Evolutionary conservation across 352 stramenopile species (phyloP), one percentile per base, ranked within the genome.

Genomic region (Globisporangium paroecandrum): DNA sequence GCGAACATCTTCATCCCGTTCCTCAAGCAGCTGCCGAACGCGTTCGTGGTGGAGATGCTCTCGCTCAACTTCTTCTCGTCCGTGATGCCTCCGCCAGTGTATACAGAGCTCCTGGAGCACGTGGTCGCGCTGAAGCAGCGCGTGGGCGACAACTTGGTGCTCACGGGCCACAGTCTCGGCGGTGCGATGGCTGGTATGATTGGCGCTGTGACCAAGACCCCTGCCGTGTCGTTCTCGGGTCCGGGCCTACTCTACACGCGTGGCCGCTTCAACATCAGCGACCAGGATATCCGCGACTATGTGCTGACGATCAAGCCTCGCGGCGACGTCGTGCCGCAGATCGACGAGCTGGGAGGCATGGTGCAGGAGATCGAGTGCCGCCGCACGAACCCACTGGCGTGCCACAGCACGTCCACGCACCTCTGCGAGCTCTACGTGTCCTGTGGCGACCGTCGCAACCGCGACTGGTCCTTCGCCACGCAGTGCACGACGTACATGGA

Each of bases 331-430:
- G 87, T 96, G 47, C 89, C 89, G 20, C 77, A 89, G 66, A 86
- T 94, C 27, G 87, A 96, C 69, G 79, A 89, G 64, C 75, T 96
- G 7, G 86, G 76, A 36, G 89, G 89, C 4, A 89, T 96, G 81
- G 83, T 96, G n/a, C 89, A 96, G 68, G 87, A 96, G 71, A 94
- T 95, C 56, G 82, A 94, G 67, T 96, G 89, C 64, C 87, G 85
- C 25, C 74, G 82, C 55, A 76, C 77, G 34, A 94, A 93, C 68
- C 85, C 85, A 13, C 77, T 96, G 24, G 85, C 80, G 10, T 96
- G 88, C 71, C 88, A 96, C 74, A 92, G 86, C 71, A 94, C 86
- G 13, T 70, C 87, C 56, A 94, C 88, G 2, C 88, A 96, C 67
- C 80, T 94, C 61, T 96, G 88, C 59, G 88, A 96, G 67, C 75